These are phyloP conservation scores for Fusarium phyllophilum DNA, from an alignment of 2,329 filamentous ascomycete genomes.

Conservation along the genomic window DNA sequence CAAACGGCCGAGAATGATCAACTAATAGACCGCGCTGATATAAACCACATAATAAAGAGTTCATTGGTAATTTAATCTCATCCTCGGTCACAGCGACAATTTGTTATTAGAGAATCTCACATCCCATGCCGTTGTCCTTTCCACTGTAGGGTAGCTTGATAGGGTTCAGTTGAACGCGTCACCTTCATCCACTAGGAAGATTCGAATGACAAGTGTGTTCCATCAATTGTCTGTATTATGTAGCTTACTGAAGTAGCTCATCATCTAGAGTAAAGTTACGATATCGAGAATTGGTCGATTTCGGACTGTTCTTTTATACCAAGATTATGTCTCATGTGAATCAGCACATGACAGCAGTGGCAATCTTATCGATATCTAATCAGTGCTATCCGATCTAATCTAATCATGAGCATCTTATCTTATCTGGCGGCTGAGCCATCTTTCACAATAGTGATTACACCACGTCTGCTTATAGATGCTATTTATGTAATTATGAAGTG, in stretches of 20 bases:
- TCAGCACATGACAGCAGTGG: neutral
- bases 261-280: fast-evolving
- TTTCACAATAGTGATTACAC: no score
- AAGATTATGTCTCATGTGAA: neutral
- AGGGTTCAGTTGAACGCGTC: neutral
- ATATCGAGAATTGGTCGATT: neutral
- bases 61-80: neutral
- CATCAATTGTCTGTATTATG: fast-evolving
- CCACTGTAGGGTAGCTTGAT: neutral
- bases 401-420: neutral
- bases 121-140: no score
- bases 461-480: neutral
- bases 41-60: fast-evolving
- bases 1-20: neutral
- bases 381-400: neutral
- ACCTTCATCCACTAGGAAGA: neutral
- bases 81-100: neutral
- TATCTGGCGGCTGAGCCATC: neutral
- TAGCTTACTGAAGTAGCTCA: fast-evolving
- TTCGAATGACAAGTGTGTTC: neutral
- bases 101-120: neutral
- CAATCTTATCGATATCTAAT: neutral
- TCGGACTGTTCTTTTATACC: neutral
- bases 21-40: fast-evolving
- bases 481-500: neutral